Base-by-base conservation (phyloP, 2,329 filamentous ascomycete genomes). In the Fusarium pseudonygamai region DNA sequence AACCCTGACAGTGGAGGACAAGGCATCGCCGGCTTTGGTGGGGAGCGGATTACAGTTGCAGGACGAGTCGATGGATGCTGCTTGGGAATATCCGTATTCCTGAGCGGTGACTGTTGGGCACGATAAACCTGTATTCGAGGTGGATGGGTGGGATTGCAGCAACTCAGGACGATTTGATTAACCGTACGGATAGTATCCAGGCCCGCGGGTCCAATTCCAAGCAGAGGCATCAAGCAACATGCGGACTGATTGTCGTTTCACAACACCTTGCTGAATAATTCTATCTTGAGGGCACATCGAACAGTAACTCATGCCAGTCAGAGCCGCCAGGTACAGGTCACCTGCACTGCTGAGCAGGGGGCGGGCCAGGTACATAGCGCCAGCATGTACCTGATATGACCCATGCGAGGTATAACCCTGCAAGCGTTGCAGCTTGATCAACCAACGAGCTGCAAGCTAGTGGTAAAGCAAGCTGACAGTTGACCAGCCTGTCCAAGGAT, bases 281-380 rank as follows among this genome's bases (percentile, higher is more conserved):
- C 63, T 58, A 34, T 58, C 30, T 60, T 46, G 36, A 65, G 45
- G 60, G 59, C 52, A 47, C 59, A 69, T 42, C 43, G 40, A 69
- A 46, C 60, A 49, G 52, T 60, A 40, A 69, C 67, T 69, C 66
- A 69, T 69, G 66, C 66, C 60, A 68, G 63, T 71, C 75, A 74
- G 71, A 72, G 71, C 80, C 78, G 80, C 78, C 80, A 82, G 80
- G 80, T 79, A 82, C 80, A 81, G 78, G 79, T 81, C 79, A 81
- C 79, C 80, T 81, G 79, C 80, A 69, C 79, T 75, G 64, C 50
- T 79, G 77, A 77, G 79, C 77, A 79, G 72, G 76, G 72, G 75
- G 75, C 77, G 71, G 78, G 79, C 75, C 79, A 80, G 79, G 79
- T 79, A 79, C 79, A 80, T 77, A 78, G 78, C 77, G 75, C 72